Evolutionary conservation across 805 yeast genomes (phyloP), one percentile per base, ranked within the genome.

Genomic region (Metschnikowia dekortorum): DNA sequence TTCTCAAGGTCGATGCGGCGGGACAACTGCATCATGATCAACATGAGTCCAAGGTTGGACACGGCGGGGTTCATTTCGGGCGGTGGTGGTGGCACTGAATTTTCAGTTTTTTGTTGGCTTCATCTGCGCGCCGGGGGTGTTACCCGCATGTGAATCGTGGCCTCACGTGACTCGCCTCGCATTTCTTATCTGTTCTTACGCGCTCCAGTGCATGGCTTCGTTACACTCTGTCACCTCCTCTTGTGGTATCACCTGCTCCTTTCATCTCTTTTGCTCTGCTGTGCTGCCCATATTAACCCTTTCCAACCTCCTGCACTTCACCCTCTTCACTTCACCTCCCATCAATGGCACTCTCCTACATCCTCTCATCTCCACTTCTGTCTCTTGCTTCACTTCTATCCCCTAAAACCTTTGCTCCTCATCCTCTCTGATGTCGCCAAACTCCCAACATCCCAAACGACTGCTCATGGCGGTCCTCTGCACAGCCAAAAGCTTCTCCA

Each of bases 1-100:
- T 91, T 81, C 69, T 92, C 97, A 70, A 91, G 83, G 70, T 92
- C 94, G 55, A 94, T 76, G 66, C 81, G 83, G 70, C 89, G 88
- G 56, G 97, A 83, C 56, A 90, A 87, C 72, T 90, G 97, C 96
- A 91, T 92, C 89, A 89, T 89, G 78, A 82, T 87, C 66, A 91
- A 84, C 97, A 91, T 92, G 80, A 94, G 74, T 61, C 79, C 87
- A 61, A 94, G 71, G 75, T 92, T 91, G 58, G 89, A 72, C 59
- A 91, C 74, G 58, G 96, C 95, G 41, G 98, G 94, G 68, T 89
- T 89, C 94, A 92, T 86, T 10, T 41, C 60, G 47, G 49, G 34
- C 40, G 36, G 35, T 18, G 38, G 43, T 30, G 47, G 34, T 10
- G 36, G 46, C 28, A 7, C 11, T 6, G 16, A 42, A 26, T 32